Base-by-base conservation (phyloP, 495 filamentous ascomycete species). In the Lasiosphaeriaceae sp. region DNA sequence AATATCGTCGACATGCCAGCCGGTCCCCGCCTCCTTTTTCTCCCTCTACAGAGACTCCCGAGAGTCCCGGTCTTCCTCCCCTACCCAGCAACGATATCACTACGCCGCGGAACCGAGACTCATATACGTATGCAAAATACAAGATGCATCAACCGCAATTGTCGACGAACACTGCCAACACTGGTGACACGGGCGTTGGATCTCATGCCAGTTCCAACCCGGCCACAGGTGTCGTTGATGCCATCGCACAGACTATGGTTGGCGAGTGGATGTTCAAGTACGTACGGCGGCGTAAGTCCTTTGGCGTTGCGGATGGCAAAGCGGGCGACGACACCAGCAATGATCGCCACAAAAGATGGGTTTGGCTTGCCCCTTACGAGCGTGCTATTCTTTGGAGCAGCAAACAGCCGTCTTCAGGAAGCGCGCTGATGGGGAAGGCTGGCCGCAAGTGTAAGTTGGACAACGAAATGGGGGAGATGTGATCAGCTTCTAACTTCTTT, bases 211-310 rank as follows among this genome's bases (percentile, higher is more conserved):
- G 84, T 60, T 72, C 78, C 2, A 79, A 80, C 43, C 85, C 91
- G 63, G 79, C 87, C 24, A 87, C 87, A 0, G 88, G 84, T 55
- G 94, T 97, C 24, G 92, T 97, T n/a, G 93, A 97, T 74, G 90
- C 94, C 14, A 97, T 98, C 72, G 92, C 94, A 3, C 90, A 96
- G 63, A 96, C 94, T 5, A 98, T 97, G 94, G 90, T 97, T 46
- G 94, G 94, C 31, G 94, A 97, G 66, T 98, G 94, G 94, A 97
- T 98, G 94, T 97, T 87, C 82, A 98, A 98, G 66, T 97, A 97
- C 67, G 89, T 97, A 41, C 83, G 94, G 41, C 84, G 91, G 68
- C 83, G 94, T 59, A 96, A 90, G 71, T 94, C 94, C 2, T 97
- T 98, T 71, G 88, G 89, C 35, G 85, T 95, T 44, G 73, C 83